A percentile compares a stretch with the other conserved stretches of the same genome.
These are phyloP conservation scores for Bauhinia variegata DNA, from an alignment of 306 rosid genomes.

Conservation along the genomic window DNA sequence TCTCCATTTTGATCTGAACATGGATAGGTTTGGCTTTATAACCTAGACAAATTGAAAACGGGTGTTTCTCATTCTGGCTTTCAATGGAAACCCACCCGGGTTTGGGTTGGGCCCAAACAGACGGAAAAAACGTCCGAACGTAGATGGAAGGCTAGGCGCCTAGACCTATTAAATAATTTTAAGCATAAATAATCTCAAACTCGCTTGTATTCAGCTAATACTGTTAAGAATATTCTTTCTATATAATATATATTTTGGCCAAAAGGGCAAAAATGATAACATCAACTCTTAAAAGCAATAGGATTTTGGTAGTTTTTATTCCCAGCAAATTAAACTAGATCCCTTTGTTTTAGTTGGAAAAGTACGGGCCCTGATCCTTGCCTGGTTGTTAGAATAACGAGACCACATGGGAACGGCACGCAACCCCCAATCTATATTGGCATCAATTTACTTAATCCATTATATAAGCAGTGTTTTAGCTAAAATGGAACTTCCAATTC, in stretches of 20 bases:
- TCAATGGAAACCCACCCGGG: neutral
- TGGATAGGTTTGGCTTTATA: neutral
- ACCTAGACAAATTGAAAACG: neutral
- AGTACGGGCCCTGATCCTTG: neutral
- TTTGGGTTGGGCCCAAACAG: too few species aligned
- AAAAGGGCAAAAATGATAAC: too few species aligned
- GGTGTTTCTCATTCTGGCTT: neutral
- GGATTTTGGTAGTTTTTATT: neutral
- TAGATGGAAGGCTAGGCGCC: too few species aligned
- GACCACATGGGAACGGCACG: conserved; percentile 3
- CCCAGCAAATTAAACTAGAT: neutral
- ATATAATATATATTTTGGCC: too few species aligned
- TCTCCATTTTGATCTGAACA: neutral
- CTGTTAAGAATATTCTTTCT: too few species aligned
- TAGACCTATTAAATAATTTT: too few species aligned
- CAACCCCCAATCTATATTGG: neutral
- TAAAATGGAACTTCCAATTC: conserved; percentile 45
- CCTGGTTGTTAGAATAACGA: neutral
- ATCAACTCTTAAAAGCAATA: too few species aligned
- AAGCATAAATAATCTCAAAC: too few species aligned
- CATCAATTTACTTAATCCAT: neutral
- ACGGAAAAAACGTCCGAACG: too few species aligned
- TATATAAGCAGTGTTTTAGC: neutral
- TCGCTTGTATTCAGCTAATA: too few species aligned
- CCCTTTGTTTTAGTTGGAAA: neutral